Conservation (phyloP, 1,139 yeast species). For the Candida sanyaensis region DNA sequence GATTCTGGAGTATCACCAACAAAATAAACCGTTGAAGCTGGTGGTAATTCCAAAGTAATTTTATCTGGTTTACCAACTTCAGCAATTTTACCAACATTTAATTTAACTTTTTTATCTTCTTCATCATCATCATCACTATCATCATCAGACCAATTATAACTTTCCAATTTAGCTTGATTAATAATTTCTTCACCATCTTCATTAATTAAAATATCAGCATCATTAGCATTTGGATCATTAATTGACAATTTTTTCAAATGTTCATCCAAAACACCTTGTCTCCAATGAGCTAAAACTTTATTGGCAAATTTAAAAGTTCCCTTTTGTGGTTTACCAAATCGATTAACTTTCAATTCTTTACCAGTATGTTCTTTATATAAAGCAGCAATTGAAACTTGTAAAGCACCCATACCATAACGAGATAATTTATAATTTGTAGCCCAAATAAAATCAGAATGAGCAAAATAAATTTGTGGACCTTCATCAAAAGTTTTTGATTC, state of each 20-base stretch:
- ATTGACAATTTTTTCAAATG: conserved; percentile 59
- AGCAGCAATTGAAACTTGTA: conserved; percentile 83
- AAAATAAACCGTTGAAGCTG: conserved; percentile 83
- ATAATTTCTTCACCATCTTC: conserved; percentile 52
- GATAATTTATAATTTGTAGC: conserved; percentile 80
- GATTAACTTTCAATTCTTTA: conserved; percentile 68
- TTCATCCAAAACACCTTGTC: conserved; percentile 74
- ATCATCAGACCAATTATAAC: conserved; percentile 31
- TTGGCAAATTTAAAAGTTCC: conserved; percentile 82
- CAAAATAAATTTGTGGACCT: conserved; percentile 82
- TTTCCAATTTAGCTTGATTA: conserved; percentile 46
- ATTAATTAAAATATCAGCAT: conserved; percentile 49
- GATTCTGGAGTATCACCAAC: conserved; percentile 95
- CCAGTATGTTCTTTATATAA: conserved; percentile 81
- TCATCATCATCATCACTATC: conserved; percentile 23
- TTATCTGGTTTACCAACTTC: conserved; percentile 35
- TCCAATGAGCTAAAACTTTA: conserved; percentile 73
- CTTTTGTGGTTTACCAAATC: conserved; percentile 85
- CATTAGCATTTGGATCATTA: conserved; percentile 46
- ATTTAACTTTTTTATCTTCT: conserved; percentile 8
- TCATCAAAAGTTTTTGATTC: conserved; percentile 66
- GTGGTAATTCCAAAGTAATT: conserved; percentile 64
- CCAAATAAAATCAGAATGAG: conserved; percentile 89
- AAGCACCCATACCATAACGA: conserved; percentile 88
- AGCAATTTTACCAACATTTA: conserved; percentile 31